Base-by-base conservation (phyloP, 306 rosid species). In the Medicago ruthenica region DNA sequence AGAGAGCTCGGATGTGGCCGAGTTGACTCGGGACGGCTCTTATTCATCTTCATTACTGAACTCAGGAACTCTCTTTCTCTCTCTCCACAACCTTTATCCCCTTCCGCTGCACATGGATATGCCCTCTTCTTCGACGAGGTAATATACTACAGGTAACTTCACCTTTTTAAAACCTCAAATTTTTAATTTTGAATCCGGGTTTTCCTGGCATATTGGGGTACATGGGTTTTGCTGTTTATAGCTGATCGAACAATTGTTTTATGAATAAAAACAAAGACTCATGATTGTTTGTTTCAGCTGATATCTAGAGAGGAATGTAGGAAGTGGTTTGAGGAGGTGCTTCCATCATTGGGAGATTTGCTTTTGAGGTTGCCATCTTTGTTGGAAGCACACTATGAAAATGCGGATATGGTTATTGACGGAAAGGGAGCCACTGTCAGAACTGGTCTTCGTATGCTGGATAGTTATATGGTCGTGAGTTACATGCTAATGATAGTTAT, bases 91-190 rank as follows among this genome's bases (percentile, higher is more conserved):
- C 83, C 85, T 20, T 67, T 88, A 58, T 75, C 89, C 80, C 78
- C 89, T 77, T 86, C 80, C 9, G 72, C 87, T 31, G 51, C 79
- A 2, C 81, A 58, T 8, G 96, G 98, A 11, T 94, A 88, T 76
- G 75, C 85, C 18, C 80, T 94, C 74, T 94, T 90, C 82, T 94
- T 94, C 83, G 90, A 92, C 22, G 86, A 90, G 88, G 98, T 93
- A 83, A 70, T 22, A 69, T 24, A 71, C 76, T 8, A 1, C 74
- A 36, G 60, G 58, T 48, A 44, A 51, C 68, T 17, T 67, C 54
- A 15, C 59, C 54, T 37, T 21, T 41, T 15, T 22, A 16, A 9
- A 27, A n/a, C 50, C 44, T 57, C 77, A 57, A 57, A 36, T 17
- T 4, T 53, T 71, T 61, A 42, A 18, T 39, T 64, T 76, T 53